Conservation (phyloP, 2,329 filamentous ascomycete species). For the Aspergillaceae sp. region DNA sequence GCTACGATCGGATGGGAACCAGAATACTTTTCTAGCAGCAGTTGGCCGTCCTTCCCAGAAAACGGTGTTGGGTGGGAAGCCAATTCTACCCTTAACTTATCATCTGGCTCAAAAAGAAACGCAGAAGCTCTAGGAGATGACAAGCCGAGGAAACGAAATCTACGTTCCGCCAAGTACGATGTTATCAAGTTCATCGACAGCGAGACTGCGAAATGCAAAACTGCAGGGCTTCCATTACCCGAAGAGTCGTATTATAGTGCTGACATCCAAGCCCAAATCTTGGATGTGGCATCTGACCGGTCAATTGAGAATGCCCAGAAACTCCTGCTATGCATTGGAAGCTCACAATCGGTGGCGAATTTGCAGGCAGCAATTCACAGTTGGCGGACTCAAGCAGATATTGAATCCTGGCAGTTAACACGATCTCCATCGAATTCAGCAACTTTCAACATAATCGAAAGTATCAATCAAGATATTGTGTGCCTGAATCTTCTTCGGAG, state of each 20-base stretch:
- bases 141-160: background rate
- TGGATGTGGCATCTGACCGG: background rate
- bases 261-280: background rate
- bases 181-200: background rate
- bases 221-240: background rate
- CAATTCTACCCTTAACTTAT: background rate
- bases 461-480: background rate
- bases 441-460: background rate
- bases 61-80: background rate
- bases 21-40: background rate
- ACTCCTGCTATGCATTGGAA: background rate
- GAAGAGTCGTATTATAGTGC: background rate
- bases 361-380: background rate
- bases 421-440: background rate
- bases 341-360: background rate
- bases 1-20: background rate
- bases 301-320: background rate
- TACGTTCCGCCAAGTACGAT: background rate
- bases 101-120: background rate
- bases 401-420: background rate
- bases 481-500: slow-evolving; percentile 1
- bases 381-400: background rate
- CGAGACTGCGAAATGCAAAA: background rate
- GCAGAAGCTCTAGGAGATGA: background rate
- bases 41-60: background rate